Evolutionary conservation across 805 yeast genomes (phyloP), one percentile per base, ranked within the genome.

Genomic region (Millerozyma miso): DNA sequence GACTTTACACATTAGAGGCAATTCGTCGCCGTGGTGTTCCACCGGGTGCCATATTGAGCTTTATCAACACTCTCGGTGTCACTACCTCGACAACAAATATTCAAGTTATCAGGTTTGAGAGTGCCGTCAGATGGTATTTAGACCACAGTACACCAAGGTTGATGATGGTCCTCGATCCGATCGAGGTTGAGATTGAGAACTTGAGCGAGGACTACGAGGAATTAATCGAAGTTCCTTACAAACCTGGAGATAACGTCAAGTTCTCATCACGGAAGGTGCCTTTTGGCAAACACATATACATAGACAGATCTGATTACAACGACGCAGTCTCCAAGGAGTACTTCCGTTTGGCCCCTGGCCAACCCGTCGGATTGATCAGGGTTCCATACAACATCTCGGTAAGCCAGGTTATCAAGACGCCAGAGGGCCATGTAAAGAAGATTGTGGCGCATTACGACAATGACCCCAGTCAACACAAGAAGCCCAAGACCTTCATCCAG

Each of bases 1-100:
- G 99, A 59, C 75, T 93, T 62, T 93, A 82, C 66, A 93, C 99
- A 4, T 77, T 93, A 55, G 99, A 89, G 54, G 96, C 93, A 40
- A 81, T 93, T 47, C 84, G 88, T 61, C 85, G 99, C 63, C 87
- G 99, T 62, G 99, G 99, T 71, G 83, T 93, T 6, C 99, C 99
- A 52, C 99, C 99, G 10, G 97, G 98, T 36, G 97, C 98, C 20
- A 88, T 93, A 62, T 75, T 93, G 60, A 79, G 89, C 26, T 93
- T 93, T 63, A 86, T 93, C 58, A 88, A 90, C 63, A 91, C 97
- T 37, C 77, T 93, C 54, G 99, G 99, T 58, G 99, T 93, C 43
- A 93, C 99, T 34, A 93, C 98, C 1, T 76, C 91, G 37, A 85
- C 90, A 36, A 83, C 97, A 34, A 88, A 88, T 59, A 93, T 93